Evolutionary conservation across 2,329 filamentous ascomycete genomes (phyloP).

Genomic region (Rutstroemia sp.): DNA sequence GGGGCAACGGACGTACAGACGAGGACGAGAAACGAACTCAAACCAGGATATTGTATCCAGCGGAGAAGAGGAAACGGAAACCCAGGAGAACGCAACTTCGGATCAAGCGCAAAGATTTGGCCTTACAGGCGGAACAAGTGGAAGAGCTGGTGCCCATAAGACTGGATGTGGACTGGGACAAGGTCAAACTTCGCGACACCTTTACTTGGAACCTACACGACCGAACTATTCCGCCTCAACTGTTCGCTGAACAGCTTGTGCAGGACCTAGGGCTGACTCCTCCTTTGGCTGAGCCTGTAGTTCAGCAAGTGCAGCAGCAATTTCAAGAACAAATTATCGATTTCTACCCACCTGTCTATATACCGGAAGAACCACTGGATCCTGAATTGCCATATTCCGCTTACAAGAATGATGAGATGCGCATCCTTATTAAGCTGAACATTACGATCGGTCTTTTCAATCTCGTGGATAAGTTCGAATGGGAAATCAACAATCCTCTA

Average conservation of each 20-base stretch:
- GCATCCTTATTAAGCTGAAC: conserved; percentile 89
- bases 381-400: conserved; percentile 84
- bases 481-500: conserved; percentile 92
- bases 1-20: conserved; percentile 81
- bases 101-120: conserved; percentile 71
- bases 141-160: conserved; percentile 90
- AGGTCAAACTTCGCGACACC: conserved; percentile 90
- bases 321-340: conserved; percentile 87
- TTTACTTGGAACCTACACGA: conserved; percentile 99
- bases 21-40: conserved; percentile 44
- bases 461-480: conserved; percentile 94
- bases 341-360: conserved; percentile 86
- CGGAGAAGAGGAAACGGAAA: conserved; percentile 67
- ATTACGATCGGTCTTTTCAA: conserved; percentile 96
- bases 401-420: conserved; percentile 99
- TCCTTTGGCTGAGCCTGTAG: conserved; percentile 57
- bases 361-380: conserved; percentile 85
- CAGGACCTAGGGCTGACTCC: conserved; percentile 82
- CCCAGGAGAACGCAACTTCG: conserved; percentile 69
- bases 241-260: conserved; percentile 83
- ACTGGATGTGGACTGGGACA: conserved; percentile 91
- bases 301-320: conserved; percentile 55
- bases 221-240: conserved; percentile 66
- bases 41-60: conserved; percentile 63
- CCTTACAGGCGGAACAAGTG: conserved; percentile 78